Conservation (phyloP, 371 early-diverging fungal genomes). For the Mucor irregularis region DNA sequence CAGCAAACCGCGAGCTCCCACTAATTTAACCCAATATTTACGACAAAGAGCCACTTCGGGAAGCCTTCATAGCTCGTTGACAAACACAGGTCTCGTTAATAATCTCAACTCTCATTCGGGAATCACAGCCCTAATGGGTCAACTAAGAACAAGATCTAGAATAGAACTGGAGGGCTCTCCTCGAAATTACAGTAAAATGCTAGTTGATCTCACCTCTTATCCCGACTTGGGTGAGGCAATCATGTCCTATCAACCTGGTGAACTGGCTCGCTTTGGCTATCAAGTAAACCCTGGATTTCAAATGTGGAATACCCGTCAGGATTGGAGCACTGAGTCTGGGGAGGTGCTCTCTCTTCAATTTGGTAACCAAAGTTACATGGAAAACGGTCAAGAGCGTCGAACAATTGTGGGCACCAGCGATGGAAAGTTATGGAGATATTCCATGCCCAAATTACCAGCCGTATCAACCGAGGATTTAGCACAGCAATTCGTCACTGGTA, state of each 20-base stretch:
- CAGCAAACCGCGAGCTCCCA: background rate
- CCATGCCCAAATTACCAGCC: conserved; percentile 1
- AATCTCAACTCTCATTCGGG: background rate
- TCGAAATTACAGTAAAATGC: conserved; percentile 1
- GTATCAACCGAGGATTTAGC: background rate
- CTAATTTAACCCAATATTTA: conserved; percentile 8
- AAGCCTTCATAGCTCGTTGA: background rate
- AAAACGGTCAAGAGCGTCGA: background rate
- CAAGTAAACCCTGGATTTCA: conserved; percentile 30
- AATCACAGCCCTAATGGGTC: background rate
- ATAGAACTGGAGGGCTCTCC: conserved; percentile 3
- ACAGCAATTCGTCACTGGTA: background rate
- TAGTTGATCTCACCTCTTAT: background rate
- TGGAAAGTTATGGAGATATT: background rate
- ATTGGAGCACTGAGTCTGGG: background rate
- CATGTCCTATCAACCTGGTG: background rate
- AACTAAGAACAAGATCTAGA: background rate
- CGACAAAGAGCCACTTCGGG: conserved; percentile 1
- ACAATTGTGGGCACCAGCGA: conserved; percentile 2
- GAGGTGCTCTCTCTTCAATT: background rate
- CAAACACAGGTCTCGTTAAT: too few relatives aligned
- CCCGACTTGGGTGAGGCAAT: conserved; percentile 11
- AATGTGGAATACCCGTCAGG: conserved; percentile 15
- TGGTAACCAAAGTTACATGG: background rate
- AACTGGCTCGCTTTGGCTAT: conserved; percentile 21